Evolutionary conservation across 2,329 filamentous ascomycete species (phyloP), one percentile per base, ranked within the genome.

Genomic region (Cryphonectria naterciae): DNA sequence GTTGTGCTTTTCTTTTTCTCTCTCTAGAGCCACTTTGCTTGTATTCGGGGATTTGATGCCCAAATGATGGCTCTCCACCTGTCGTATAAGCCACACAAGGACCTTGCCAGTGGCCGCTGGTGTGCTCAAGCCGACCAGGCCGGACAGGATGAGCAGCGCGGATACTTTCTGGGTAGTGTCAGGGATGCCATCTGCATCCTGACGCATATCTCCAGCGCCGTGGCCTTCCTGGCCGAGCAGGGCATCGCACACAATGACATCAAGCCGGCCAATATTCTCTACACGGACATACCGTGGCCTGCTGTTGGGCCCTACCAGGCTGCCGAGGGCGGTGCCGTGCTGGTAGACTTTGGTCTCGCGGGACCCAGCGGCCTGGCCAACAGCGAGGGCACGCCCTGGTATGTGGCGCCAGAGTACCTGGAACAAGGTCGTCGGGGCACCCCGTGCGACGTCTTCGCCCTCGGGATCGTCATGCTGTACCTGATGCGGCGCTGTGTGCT

Each of bases 391-490:
- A n/a, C 63, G 63, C 63, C 63, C 2, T 65, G 63, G 43, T 54
- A 65, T 25, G 15, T 65, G 15, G 63, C 63, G 17, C 63, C 63
- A 6, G 63, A 54, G 8, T 56, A n/a, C 56, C 22, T 32, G 6
- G 32, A 41, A 11, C 22, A 52, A n/a, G 41, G 22, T 8, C 11
- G n/a, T 1, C 63, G 63, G 22, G 43, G 25, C 17, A 19, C 63
- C 7, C 13, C 28, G 0, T 19, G 46, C 10, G 63, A 65, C 32
- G 43, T 52, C 25, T 65, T 32, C 41, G 25, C 63, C 17, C 52
- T 54, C 25, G 63, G 63, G 7, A 28, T 65, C 11, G 63, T 65
- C 8, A 54, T 65, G 63, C 28, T 65, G 46, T 65, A 65, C 43
- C 46, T 65, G 2, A 28, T 65, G 63, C 41, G 63, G 6, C 10